Evolutionary conservation across 805 yeast genomes (phyloP).

Genomic region (Metschnikowia sp.): DNA sequence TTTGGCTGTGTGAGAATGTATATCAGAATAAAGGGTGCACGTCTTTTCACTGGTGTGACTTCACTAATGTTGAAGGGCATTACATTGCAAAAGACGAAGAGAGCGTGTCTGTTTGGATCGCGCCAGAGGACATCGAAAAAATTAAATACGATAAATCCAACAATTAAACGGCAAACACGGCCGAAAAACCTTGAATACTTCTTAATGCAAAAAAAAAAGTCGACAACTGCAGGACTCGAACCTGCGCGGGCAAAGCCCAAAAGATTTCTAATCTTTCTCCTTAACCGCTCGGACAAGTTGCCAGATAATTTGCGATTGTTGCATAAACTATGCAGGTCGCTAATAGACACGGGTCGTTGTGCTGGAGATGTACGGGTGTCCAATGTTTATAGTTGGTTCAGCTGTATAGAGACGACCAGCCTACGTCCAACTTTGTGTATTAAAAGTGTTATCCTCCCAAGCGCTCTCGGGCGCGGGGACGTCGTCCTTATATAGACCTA

Average conservation of each 20-base stretch:
- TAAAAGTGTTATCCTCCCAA: no score
- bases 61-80: conserved; percentile 27
- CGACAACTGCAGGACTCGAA: conserved; percentile 47
- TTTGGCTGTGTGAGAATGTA: conserved; percentile 60
- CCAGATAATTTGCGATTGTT: conserved; percentile 22
- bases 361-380: no score
- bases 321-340: no score
- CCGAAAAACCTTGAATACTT: background rate
- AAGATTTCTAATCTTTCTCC: conserved; percentile 48
- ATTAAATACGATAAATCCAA: conserved; percentile 1
- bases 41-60: conserved; percentile 50
- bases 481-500: no score
- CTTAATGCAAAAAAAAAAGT: background rate
- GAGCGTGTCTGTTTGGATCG: conserved; percentile 45
- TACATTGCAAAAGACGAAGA: conserved; percentile 30
- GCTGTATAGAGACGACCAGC: no score
- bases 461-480: no score
- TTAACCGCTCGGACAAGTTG: conserved; percentile 49
- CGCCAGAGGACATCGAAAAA: conserved; percentile 36
- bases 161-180: no score
- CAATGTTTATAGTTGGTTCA: no score
- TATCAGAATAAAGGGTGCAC: conserved; percentile 46
- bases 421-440: no score
- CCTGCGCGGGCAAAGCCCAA: conserved; percentile 52
- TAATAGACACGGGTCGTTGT: no score